Percentiles rank a stretch among this genome's conserved stretches.
Evolutionary conservation across 2,329 filamentous ascomycete species (phyloP).

Genomic region (Diaporthe sp.): DNA sequence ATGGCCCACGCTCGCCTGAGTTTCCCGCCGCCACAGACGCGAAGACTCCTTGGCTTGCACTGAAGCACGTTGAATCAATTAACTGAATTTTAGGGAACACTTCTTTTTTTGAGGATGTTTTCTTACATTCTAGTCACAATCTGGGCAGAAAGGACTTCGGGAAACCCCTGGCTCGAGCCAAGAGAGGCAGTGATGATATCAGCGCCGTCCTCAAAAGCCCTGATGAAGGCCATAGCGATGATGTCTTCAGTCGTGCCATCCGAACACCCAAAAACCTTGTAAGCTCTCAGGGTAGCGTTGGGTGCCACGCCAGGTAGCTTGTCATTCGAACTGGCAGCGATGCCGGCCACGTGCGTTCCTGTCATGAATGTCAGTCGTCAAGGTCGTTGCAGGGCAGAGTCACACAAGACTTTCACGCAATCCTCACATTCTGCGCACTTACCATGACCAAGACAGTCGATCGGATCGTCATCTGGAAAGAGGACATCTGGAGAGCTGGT

Average conservation of each 20-base stretch:
- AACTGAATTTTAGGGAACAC: too few species aligned
- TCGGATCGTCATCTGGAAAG: conserved; percentile 51
- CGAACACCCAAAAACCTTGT: not conserved
- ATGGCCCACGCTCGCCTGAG: not conserved
- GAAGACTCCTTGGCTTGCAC: not conserved
- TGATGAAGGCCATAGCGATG: not conserved
- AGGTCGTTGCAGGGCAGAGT: too few species aligned
- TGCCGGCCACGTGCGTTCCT: conserved; percentile 3
- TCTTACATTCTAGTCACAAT: conserved; percentile 5
- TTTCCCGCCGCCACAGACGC: conserved; percentile 1
- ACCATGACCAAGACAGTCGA: conserved; percentile 46
- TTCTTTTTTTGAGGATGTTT: too few species aligned
- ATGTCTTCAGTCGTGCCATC: conserved; percentile 16
- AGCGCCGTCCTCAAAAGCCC: conserved; percentile 1
- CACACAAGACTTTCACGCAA: conserved; percentile 32
- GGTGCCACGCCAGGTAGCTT: not conserved
- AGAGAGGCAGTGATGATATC: conserved; percentile 16
- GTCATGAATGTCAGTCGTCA: not conserved
- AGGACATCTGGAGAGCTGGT: conserved; percentile 38
- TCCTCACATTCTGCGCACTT: conserved; percentile 46
- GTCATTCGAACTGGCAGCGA: not conserved
- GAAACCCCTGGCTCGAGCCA: conserved; percentile 2
- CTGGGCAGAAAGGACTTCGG: not conserved
- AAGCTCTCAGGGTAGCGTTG: not conserved
- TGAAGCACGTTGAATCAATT: not conserved